Evolutionary conservation across 2,329 filamentous ascomycete species (phyloP).

Genomic region (Colletotrichum destructivum): DNA sequence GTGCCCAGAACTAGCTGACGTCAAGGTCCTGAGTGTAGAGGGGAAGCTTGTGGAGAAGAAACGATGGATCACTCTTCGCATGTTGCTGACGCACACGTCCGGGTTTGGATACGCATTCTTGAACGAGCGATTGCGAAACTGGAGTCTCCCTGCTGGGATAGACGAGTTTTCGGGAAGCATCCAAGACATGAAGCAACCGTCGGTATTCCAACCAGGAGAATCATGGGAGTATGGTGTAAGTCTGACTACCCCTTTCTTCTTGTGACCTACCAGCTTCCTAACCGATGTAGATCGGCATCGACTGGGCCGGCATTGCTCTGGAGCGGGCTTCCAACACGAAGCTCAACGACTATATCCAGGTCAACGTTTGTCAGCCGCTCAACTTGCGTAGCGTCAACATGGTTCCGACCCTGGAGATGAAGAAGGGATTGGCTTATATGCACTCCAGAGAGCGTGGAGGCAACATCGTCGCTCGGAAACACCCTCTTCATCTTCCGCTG

Average conservation of each 20-base stretch:
- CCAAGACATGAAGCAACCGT: background rate
- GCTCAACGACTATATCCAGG: background rate
- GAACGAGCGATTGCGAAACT: background rate
- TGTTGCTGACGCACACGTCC: background rate
- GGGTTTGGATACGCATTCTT: background rate
- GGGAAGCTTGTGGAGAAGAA: background rate
- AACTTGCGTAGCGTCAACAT: background rate
- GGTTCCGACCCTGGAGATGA: background rate
- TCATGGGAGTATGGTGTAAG: background rate
- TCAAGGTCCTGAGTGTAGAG: background rate
- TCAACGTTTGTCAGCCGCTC: background rate
- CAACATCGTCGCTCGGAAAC: background rate
- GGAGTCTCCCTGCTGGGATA: background rate
- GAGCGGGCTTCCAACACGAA: background rate
- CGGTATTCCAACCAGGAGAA: background rate
- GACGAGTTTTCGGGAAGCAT: background rate
- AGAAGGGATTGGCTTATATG: background rate
- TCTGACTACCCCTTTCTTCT: background rate
- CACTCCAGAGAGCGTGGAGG: background rate
- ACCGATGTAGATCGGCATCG: background rate
- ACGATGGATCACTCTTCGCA: background rate
- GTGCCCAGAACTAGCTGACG: slow-evolving; percentile 42
- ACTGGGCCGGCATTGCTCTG: background rate
- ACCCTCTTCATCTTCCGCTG: background rate
- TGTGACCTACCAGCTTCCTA: background rate